phyloP scores from a whole-genome alignment of 1,284 basidiomycete genomes.

The Stereum hirsutum region DNA sequence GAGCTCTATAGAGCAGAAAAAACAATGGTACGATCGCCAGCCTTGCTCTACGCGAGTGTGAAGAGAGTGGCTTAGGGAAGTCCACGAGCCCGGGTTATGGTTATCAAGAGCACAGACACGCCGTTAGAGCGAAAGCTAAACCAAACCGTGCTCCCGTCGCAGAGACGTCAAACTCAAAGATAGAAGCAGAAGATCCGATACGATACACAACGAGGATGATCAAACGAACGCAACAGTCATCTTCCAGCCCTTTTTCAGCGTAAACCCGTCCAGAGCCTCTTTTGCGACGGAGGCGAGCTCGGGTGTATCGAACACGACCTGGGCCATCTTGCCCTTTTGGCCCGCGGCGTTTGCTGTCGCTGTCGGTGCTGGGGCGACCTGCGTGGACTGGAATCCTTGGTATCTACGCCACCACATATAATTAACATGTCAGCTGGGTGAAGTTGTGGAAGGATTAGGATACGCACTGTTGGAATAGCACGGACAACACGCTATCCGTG shows the following conservation, averaged over 20 bases:
- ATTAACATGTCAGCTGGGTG: background rate
- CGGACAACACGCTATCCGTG: slow-evolving; percentile 68
- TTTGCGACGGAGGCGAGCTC: slow-evolving; percentile 69
- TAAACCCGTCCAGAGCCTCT: slow-evolving; percentile 71
- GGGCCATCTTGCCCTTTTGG: slow-evolving; percentile 61
- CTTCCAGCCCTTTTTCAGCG: slow-evolving; percentile 72
- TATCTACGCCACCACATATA: too few relatives aligned
- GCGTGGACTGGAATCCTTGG: slow-evolving; percentile 65
- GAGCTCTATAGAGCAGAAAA: slow-evolving; percentile 73
- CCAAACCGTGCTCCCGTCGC: too few relatives aligned
- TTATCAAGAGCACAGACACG: too few relatives aligned
- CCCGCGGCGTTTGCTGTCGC: slow-evolving; percentile 55
- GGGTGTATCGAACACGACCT: slow-evolving; percentile 65
- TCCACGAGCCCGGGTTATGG: too few relatives aligned
- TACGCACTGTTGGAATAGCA: slow-evolving; percentile 83
- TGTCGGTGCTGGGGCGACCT: slow-evolving; percentile 57
- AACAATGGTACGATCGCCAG: slow-evolving; percentile 80
- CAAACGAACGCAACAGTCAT: slow-evolving; percentile 72
- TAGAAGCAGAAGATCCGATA: too few relatives aligned
- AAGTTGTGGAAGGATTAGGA: background rate
- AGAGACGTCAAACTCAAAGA: too few relatives aligned
- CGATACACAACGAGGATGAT: too few relatives aligned
- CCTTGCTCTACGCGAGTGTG: slow-evolving; percentile 97
- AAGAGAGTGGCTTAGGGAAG: too few relatives aligned
- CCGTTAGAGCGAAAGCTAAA: too few relatives aligned